These are phyloP conservation scores for Lentinus tigrinus DNA, from an alignment of 768 basidiomycete genomes.

Conservation along the genomic window DNA sequence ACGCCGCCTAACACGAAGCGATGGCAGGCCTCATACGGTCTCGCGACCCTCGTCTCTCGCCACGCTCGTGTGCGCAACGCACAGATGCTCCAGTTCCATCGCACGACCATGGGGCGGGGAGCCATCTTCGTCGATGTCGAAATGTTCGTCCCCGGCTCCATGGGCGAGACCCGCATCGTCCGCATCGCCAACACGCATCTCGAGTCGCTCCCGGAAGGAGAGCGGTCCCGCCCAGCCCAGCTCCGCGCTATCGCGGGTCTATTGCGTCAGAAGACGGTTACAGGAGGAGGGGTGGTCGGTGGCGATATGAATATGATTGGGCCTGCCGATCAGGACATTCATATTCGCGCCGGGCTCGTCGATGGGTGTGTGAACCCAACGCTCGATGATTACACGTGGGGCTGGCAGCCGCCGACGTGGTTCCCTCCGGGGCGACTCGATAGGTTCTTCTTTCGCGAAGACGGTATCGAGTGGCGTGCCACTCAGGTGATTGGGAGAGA, in stretches of 20 bases:
- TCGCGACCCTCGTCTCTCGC: conserved; percentile 65
- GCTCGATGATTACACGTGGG: conserved; percentile 62
- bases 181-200: conserved; percentile 74
- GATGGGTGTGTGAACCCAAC: conserved; percentile 60
- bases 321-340: conserved; percentile 41
- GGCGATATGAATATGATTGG: conserved; percentile 76
- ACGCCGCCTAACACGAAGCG: conserved; percentile 51
- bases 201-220: conserved; percentile 56
- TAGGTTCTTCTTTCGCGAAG: conserved; percentile 57
- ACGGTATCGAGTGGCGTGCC: conserved; percentile 50
- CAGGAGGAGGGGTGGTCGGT: conserved; percentile 55
- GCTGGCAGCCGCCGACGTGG: conserved; percentile 50
- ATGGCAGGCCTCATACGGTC: conserved; percentile 68
- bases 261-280: conserved; percentile 44
- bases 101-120: conserved; percentile 50
- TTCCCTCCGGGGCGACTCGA: conserved; percentile 60
- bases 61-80: conserved; percentile 49
- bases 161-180: conserved; percentile 40
- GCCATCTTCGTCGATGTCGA: conserved; percentile 59
- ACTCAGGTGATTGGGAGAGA: conserved; percentile 59
- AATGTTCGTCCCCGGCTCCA: conserved; percentile 33
- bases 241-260: conserved; percentile 49
- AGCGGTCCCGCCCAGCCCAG: conserved; percentile 43
- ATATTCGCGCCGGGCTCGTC: conserved; percentile 44
- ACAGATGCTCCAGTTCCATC: conserved; percentile 51